phyloP scores from a whole-genome alignment of 225 moss, liverwort and hornwort genomes.

The Sphagnum contortum region DNA sequence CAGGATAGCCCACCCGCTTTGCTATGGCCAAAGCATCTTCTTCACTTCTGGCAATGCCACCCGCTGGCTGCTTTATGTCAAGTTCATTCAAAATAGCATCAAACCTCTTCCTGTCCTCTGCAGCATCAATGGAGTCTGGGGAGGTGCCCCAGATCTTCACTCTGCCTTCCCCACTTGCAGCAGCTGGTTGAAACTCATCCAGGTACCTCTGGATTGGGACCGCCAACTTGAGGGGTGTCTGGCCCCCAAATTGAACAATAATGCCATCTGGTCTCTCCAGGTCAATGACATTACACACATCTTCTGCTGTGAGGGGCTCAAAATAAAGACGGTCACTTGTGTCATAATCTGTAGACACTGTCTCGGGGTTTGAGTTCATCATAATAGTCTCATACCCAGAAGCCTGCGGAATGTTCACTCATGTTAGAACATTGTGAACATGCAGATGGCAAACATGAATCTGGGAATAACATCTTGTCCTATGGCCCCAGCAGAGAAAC shows the following conservation, averaged over 20 bases:
- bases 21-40: slow-evolving; percentile 87
- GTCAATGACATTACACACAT: slow-evolving; percentile 90
- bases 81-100: slow-evolving; percentile 80
- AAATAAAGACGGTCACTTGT: slow-evolving; percentile 93
- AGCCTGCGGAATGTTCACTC: slow-evolving; percentile 28
- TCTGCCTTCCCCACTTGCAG: slow-evolving; percentile 69
- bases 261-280: slow-evolving; percentile 92
- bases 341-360: slow-evolving; percentile 95
- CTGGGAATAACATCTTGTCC: no score
- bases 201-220: slow-evolving; percentile 81
- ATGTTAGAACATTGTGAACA: no score
- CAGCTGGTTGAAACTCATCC: slow-evolving; percentile 51
- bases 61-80: slow-evolving; percentile 76
- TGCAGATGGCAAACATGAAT: no score
- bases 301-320: slow-evolving; percentile 89
- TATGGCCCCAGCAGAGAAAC: no score
- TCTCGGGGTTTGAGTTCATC: slow-evolving; percentile 99
- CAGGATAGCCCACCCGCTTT: slow-evolving; percentile 82
- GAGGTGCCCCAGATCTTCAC: slow-evolving; percentile 93
- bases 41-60: slow-evolving; percentile 89
- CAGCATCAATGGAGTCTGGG: slow-evolving; percentile 95
- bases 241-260: slow-evolving; percentile 92
- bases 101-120: slow-evolving; percentile 87
- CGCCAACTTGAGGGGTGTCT: slow-evolving; percentile 89
- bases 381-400: slow-evolving; percentile 96